Conservation (phyloP, 176 grass and related monocot genomes). For the Rhynchospora tenuis region DNA sequence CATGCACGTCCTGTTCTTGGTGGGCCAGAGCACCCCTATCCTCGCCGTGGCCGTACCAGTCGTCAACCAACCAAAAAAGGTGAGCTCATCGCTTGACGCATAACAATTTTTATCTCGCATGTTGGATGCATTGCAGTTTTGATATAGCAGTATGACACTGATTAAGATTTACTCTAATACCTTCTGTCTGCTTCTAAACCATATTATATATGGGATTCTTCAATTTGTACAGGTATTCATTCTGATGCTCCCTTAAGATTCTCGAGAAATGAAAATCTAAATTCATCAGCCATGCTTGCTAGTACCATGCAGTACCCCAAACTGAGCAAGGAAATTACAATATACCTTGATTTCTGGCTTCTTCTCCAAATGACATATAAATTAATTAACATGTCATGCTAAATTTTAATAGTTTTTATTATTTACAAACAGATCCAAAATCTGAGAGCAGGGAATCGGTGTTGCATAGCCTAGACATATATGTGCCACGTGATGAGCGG, state of each 20-base stretch:
- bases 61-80: conserved; percentile 9
- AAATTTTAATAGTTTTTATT: not conserved
- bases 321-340: not conserved
- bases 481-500: conserved; percentile 47
- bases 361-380: not conserved
- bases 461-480: conserved; percentile 15
- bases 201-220: not conserved
- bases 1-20: conserved; percentile 37
- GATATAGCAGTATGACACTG: not conserved
- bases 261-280: not conserved
- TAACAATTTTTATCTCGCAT: not conserved
- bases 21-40: conserved; percentile 37
- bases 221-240: not conserved
- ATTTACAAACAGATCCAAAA: conserved; percentile 20
- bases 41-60: conserved; percentile 40
- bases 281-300: not conserved
- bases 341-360: not conserved
- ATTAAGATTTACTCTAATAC: not conserved
- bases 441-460: conserved; percentile 12
- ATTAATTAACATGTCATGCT: not conserved
- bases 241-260: not conserved
- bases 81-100: not conserved
- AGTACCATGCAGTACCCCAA: not conserved
- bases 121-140: not conserved
- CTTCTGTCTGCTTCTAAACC: not conserved